Percentiles rank a stretch among this genome's conserved stretches.
Conservation (phyloP, 805 yeast genomes). For the Metschnikowia borealis region DNA sequence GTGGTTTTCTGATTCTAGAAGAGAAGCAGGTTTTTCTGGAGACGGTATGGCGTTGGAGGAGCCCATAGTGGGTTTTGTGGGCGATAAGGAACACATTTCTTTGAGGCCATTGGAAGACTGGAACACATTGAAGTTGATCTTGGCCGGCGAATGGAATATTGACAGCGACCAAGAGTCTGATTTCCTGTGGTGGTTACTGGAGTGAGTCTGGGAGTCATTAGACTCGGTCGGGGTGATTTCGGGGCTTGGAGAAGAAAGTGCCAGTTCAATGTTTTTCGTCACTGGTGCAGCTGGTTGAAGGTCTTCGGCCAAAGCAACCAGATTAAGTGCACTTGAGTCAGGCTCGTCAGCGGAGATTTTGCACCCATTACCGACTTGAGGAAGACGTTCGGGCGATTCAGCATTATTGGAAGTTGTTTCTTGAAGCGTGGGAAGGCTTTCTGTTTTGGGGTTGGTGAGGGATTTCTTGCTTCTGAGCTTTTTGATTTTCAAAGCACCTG, state of each 20-base stretch:
- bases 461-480: slow-evolving; percentile 4
- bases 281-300: neutral
- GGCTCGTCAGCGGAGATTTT: neutral
- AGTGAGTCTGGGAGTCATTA: neutral
- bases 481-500: slow-evolving; percentile 3
- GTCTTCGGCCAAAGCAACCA: neutral
- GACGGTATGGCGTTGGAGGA: neutral
- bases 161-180: slow-evolving; percentile 3
- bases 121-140: neutral
- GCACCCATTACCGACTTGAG: neutral
- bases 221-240: neutral
- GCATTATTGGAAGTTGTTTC: neutral
- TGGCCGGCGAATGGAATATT: neutral
- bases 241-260: neutral
- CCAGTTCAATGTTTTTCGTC: neutral
- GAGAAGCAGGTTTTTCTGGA: neutral
- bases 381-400: neutral
- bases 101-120: neutral
- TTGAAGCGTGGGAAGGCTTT: slow-evolving; percentile 3
- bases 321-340: neutral
- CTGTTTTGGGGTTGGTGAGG: neutral
- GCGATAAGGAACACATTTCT: neutral
- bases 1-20: neutral
- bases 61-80: neutral
- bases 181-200: neutral